Percentiles rank a stretch among this genome's conserved stretches.
phyloP scores from a whole-genome alignment of 2,329 filamentous ascomycete genomes.

The Colletotrichum magnum region DNA sequence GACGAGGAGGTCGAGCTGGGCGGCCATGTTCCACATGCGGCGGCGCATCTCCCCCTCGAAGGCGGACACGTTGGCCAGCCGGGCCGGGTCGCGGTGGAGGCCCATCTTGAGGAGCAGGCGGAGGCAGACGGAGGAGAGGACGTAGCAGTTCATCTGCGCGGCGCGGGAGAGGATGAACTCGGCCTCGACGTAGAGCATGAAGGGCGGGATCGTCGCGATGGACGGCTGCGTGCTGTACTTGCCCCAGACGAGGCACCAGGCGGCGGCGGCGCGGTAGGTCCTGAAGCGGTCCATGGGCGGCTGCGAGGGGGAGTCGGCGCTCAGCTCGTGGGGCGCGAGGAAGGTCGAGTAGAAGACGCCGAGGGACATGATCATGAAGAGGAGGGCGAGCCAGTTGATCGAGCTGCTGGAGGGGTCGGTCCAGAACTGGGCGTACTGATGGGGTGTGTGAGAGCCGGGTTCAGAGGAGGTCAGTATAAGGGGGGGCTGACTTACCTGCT shows the following conservation, averaged over 20 bases:
- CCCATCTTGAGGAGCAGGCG: constrained; percentile 72
- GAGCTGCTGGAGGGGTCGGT: constrained; percentile 55
- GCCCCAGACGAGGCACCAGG: constrained; percentile 65
- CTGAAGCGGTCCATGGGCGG: constrained; percentile 61
- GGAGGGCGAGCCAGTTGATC: constrained; percentile 64
- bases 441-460: background rate
- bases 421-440: constrained; percentile 65
- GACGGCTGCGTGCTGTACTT: constrained; percentile 64
- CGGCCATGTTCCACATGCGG: constrained; percentile 66
- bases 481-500: constrained; percentile 50
- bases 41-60: constrained; percentile 70
- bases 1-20: constrained; percentile 74
- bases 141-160: constrained; percentile 68
- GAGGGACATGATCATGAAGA: constrained; percentile 63
- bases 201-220: constrained; percentile 62
- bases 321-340: constrained; percentile 60
- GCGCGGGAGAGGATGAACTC: constrained; percentile 67
- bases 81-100: constrained; percentile 68
- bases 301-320: constrained; percentile 54
- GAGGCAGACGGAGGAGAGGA: constrained; percentile 64
- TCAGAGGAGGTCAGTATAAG: background rate
- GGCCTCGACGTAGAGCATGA: constrained; percentile 66
- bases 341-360: constrained; percentile 62
- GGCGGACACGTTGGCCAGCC: constrained; percentile 63
- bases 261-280: constrained; percentile 63